Percentiles rank a stretch among this genome's conserved stretches.
Evolutionary conservation across 2,329 filamentous ascomycete species (phyloP).

Genomic region (Colletotrichum echinochloae): DNA sequence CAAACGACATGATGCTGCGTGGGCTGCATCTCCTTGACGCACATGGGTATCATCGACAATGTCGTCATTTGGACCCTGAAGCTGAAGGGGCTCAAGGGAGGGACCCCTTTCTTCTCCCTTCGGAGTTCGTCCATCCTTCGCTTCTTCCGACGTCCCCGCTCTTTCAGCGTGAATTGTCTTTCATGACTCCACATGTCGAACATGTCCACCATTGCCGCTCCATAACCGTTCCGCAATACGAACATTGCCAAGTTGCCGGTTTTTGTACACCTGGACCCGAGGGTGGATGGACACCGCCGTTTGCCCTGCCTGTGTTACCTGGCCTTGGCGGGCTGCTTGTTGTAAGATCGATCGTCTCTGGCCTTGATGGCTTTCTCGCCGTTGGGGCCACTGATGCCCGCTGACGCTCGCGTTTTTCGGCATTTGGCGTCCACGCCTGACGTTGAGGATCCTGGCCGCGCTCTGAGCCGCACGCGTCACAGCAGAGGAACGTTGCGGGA

Average conservation of each 20-base stretch:
- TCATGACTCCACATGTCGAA: conserved; percentile 65
- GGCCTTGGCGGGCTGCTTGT: conserved; percentile 48
- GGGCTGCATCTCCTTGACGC: background rate
- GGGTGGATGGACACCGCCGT: conserved; percentile 32
- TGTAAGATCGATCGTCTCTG: conserved; percentile 50
- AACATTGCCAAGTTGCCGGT: conserved; percentile 62
- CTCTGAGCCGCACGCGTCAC: conserved; percentile 64
- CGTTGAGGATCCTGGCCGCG: conserved; percentile 41
- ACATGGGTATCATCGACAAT: conserved; percentile 31
- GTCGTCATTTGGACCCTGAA: conserved; percentile 39
- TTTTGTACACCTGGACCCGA: conserved; percentile 39
- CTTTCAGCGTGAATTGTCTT: conserved; percentile 57
- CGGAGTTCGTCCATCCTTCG: conserved; percentile 13
- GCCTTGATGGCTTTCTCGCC: background rate
- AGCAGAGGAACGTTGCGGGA: conserved; percentile 61
- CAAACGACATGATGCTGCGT: conserved; percentile 12
- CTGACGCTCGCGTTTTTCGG: conserved; percentile 42
- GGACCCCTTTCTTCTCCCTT: conserved; percentile 18
- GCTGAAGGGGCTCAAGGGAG: conserved; percentile 16
- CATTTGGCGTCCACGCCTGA: conserved; percentile 42
- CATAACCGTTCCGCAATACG: conserved; percentile 63
- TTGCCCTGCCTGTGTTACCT: conserved; percentile 4
- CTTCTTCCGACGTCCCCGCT: conserved; percentile 28
- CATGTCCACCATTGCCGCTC: conserved; percentile 70
- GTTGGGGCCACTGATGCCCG: conserved; percentile 40